Base-by-base conservation (phyloP, 805 yeast species). In the Tetrapisispora namnaoensis region DNA sequence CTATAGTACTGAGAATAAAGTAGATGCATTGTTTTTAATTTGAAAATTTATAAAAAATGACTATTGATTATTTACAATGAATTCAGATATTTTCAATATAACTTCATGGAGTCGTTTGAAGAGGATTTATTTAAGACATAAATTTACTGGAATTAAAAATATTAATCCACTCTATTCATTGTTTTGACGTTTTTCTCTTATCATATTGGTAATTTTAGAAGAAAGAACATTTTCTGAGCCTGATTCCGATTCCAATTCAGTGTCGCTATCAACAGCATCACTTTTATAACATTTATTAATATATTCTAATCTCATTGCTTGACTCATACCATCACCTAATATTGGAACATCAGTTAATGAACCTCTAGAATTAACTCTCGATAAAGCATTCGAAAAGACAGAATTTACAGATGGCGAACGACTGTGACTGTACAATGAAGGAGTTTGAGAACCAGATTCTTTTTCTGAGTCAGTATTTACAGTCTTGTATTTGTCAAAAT, bases 301-400 rank as follows among this genome's bases (percentile, higher is more conserved):
- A 20, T 42, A 42, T 32, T 42, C 44, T 21, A 42, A 42, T 20
- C 44, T 42, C 37, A 32, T 32, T 37, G 37, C 28, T 13, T 42
- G 37, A 8, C n/a, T 36, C 27, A 38, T 41, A 20, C 49, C 49
- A 32, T 63, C 65, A 27, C 65, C 64, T 27, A 82, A 75, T 63
- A 82, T 73, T 2, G 89, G 87, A 39, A 82, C 74, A 60, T 82
- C 80, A 2, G 86, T 74, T 47, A 78, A 70, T 10, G 83, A 79
- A 43, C 76, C 78, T 53, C 74, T 78, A 4, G 86, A 80, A 59
- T 77, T 77, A 55, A 81, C 75, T 50, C 82, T 69, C 9, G 87
- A 80, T 45, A 80, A 65, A 17, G 82, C 83, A 60, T 78, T 80
- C 2, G 85, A 78, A 7, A 61, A 52, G 11, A 70, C 68, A 1